Conservation (phyloP, 495 filamentous ascomycete species). For the Acidomyces sp. region DNA sequence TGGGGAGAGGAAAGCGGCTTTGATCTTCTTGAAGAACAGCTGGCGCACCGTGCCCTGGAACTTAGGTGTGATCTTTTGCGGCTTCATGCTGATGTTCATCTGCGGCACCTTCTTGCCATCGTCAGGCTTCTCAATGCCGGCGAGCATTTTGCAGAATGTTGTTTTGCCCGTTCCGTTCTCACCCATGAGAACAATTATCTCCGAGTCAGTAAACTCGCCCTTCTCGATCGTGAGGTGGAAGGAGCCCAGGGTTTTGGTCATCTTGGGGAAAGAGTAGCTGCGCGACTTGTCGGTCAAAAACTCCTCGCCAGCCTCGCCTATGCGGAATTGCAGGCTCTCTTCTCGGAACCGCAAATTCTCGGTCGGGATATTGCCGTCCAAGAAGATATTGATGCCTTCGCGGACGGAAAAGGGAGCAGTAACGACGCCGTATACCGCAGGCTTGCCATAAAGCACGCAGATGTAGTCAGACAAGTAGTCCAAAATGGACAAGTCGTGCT, state of each 20-base stretch:
- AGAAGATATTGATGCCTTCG: slow-evolving; percentile 99
- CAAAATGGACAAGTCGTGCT: slow-evolving; percentile 95
- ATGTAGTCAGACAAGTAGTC: slow-evolving; percentile 98
- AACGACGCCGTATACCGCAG: slow-evolving; percentile 96
- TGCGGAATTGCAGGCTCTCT: slow-evolving; percentile 90
- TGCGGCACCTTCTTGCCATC: slow-evolving; percentile 58
- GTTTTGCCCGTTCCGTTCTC: slow-evolving; percentile 96
- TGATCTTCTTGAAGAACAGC: slow-evolving; percentile 94
- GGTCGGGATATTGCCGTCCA: slow-evolving; percentile 93
- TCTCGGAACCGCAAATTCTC: slow-evolving; percentile 98
- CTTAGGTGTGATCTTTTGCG: slow-evolving; percentile 97
- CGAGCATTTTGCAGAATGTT: slow-evolving; percentile 92
- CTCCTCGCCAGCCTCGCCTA: slow-evolving; percentile 83
- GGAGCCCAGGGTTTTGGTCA: slow-evolving; percentile 85
- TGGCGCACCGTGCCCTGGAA: slow-evolving; percentile 92
- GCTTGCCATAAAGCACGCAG: slow-evolving; percentile 89
- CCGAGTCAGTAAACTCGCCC: slow-evolving; percentile 89
- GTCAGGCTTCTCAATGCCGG: slow-evolving; percentile 85
- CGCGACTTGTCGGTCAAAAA: slow-evolving; percentile 74
- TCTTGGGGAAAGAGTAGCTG: slow-evolving; percentile 71
- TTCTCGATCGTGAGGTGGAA: slow-evolving; percentile 74
- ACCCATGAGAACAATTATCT: slow-evolving; percentile 99
- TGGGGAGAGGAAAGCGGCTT: slow-evolving; percentile 84
- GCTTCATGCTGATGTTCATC: slow-evolving; percentile 98
- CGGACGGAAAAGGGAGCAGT: slow-evolving; percentile 89